Base-by-base conservation (phyloP, 2,329 filamentous ascomycete genomes). In the Mollisiaceae sp. region DNA sequence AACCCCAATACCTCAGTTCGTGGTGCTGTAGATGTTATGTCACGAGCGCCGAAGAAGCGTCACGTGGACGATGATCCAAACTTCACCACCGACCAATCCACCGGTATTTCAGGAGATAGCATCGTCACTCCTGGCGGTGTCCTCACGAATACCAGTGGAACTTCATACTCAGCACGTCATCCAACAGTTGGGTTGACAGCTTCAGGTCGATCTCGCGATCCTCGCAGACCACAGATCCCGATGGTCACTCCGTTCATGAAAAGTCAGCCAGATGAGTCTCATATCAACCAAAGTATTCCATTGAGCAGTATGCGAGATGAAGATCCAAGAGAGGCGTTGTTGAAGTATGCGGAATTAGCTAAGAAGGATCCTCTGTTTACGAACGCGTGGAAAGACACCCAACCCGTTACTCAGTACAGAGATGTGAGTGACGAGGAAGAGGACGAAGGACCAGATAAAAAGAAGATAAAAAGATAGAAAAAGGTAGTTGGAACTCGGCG, bases 311-410 rank as follows among this genome's bases (percentile, higher is more conserved):
- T 99, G 92, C 85, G 97, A 57, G 94, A 99, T 78, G 95, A 99
- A 77, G 95, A 99, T 80, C 95, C 95, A 0, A 84, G 95, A 69
- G 95, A 97, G 79, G 95, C 95, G 55, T 81, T 99, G 75, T 81
- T 99, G 66, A 97, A 96, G 81, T 99, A 98, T 82, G 94, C 93
- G 43, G 92, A 97, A 63, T 90, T 96, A 76, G 93, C 94, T 14
- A 89, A 97, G 79, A 94, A 92, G 76, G 94, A 98, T 76, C 94
- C 94, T 0, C 85, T 97, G 73, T 99, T 98, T 75, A 99, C 95
- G 36, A 92, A 91, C 71, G 95, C 94, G 18, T 99, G 93, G 91
- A 91, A 91, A 75, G 85, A 90, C 72, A 98, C 93, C 43, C 94
- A 98, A 80, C 95, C 95, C 0, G 90, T 94, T 71, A 93, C 94